Percentiles rank a stretch among this genome's conserved stretches.
These are phyloP conservation scores for Coemansia sp. DNA, from an alignment of 192 early-diverging fungal genomes.

Conservation along the genomic window DNA sequence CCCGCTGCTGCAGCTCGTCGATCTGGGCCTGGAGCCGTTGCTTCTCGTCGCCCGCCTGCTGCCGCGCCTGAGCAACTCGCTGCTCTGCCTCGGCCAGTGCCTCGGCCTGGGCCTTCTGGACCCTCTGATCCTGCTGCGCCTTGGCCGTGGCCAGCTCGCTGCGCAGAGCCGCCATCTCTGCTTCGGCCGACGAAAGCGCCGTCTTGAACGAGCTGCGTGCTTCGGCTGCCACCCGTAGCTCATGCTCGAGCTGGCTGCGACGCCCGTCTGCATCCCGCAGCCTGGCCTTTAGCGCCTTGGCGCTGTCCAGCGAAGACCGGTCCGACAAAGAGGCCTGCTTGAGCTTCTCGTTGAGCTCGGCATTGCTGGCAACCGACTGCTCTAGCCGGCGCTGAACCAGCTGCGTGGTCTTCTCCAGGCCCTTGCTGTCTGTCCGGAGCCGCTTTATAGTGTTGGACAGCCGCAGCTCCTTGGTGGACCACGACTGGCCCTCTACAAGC, in stretches of 20 bases:
- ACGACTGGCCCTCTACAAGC: constrained; percentile 58
- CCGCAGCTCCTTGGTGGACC: constrained; percentile 72
- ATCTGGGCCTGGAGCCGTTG: constrained; percentile 41
- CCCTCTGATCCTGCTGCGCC: constrained; percentile 4
- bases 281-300: constrained; percentile 14
- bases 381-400: constrained; percentile 54
- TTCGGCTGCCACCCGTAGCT: constrained; percentile 16
- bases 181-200: constrained; percentile 17
- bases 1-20: constrained; percentile 29
- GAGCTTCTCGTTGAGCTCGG: constrained; percentile 43
- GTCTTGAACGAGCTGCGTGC: constrained; percentile 19
- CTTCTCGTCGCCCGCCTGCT: constrained; percentile 15
- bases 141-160: constrained; percentile 4
- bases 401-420: constrained; percentile 51
- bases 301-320: constrained; percentile 18
- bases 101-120: constrained; percentile 10
- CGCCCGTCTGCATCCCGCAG: constrained; percentile 9
- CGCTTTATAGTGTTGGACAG: constrained; percentile 67
- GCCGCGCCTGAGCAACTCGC: constrained; percentile 17
- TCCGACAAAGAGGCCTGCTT: constrained; percentile 15
- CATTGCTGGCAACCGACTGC: constrained; percentile 27
- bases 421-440: constrained; percentile 59
- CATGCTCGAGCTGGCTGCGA: constrained; percentile 21
- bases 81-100: constrained; percentile 27
- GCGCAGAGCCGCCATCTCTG: constrained; percentile 7